phyloP scores from a whole-genome alignment of 148 eudicot species.

The Rhododendron mucronatum region DNA sequence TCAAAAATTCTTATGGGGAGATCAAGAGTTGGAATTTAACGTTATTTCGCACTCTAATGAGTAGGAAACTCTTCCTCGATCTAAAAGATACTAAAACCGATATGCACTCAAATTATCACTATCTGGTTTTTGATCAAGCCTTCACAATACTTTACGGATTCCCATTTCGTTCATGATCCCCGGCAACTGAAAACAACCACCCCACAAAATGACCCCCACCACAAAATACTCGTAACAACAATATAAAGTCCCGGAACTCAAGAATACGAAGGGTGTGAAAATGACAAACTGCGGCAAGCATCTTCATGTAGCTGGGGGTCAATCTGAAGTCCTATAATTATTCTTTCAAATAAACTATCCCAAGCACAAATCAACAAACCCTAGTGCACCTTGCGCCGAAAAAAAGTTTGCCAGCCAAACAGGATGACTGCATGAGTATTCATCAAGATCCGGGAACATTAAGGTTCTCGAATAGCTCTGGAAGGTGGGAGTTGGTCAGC shows the following conservation, averaged over 20 bases:
- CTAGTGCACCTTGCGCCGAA: background rate
- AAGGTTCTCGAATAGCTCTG: constrained; percentile 49
- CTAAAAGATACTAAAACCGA: background rate
- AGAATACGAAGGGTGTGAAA: background rate
- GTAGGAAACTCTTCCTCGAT: background rate
- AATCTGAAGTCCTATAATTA: background rate
- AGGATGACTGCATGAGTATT: background rate
- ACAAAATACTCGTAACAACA: background rate
- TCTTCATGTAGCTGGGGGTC: background rate
- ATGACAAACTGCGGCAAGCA: background rate
- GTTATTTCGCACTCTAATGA: no score
- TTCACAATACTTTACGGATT: background rate
- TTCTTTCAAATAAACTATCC: background rate
- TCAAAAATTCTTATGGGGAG: background rate
- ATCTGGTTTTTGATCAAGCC: background rate
- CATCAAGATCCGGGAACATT: constrained; percentile 13
- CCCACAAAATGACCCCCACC: background rate
- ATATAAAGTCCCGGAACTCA: background rate
- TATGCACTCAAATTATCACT: background rate
- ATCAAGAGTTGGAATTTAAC: background rate
- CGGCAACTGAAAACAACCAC: background rate
- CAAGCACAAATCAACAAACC: background rate
- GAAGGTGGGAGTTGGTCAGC: constrained; percentile 70
- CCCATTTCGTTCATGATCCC: background rate
- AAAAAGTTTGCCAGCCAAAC: background rate